Conservation (phyloP, 139 green algal genomes). For the Parachlorella kessleri region DNA sequence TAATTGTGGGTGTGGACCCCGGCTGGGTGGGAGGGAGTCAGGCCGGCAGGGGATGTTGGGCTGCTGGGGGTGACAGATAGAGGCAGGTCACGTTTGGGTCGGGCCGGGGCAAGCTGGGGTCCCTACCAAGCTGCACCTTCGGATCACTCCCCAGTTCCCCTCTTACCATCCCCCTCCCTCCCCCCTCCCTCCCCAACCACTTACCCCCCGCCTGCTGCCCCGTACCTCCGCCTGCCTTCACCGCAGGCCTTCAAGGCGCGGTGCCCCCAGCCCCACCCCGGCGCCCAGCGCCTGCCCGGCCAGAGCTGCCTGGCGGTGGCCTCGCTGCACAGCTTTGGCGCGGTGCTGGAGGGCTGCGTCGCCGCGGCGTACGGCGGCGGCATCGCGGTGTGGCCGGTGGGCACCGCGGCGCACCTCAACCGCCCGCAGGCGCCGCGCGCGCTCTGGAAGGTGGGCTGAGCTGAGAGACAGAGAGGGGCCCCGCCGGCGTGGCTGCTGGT, state of each 20-base stretch:
- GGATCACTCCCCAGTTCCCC: no score
- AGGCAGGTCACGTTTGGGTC: no score
- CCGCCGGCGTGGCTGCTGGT: no score
- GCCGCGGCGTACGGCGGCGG: constrained; percentile 48
- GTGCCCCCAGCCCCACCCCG: constrained; percentile 22
- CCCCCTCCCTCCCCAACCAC: not conserved
- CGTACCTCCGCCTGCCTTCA: not conserved
- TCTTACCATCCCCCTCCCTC: not conserved
- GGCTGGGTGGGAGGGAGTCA: no score
- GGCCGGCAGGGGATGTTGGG: no score
- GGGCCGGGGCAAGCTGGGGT: no score
- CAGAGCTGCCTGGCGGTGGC: constrained; percentile 40
- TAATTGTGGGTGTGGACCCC: no score
- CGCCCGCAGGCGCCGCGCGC: constrained; percentile 21
- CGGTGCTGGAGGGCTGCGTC: constrained; percentile 40
- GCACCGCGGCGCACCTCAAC: constrained; percentile 24
- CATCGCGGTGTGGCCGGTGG: constrained; percentile 35
- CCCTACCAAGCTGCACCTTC: no score
- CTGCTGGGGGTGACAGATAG: no score
- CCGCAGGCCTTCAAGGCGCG: constrained; percentile 1
- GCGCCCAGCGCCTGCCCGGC: not conserved
- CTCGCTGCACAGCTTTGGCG: constrained; percentile 62
- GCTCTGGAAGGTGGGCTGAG: constrained; percentile 44
- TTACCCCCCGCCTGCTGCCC: not conserved
- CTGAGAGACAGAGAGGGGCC: no score